Percentiles rank a stretch among this genome's conserved stretches.
Conservation (phyloP, 768 basidiomycete species). For the Lactarius vividus region DNA sequence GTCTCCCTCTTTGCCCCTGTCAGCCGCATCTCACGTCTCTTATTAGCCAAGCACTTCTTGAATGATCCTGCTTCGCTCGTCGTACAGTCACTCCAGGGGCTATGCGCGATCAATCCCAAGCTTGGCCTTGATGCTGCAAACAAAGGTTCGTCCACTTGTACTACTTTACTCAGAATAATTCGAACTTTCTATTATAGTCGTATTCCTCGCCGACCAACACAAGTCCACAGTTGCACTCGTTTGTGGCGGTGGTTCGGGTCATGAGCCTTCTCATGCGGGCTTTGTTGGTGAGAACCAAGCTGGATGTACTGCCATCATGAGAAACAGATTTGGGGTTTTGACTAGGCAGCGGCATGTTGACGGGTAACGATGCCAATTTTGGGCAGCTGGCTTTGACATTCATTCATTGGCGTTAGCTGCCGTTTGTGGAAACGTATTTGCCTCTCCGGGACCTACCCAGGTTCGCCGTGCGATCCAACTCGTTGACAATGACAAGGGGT, state of each 20-base stretch:
- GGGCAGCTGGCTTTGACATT: not conserved
- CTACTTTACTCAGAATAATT: not conserved
- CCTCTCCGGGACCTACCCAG: constrained; percentile 84
- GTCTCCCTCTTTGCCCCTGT: not conserved
- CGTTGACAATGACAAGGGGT: constrained; percentile 72
- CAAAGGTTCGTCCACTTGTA: constrained; percentile 50
- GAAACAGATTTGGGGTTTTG: constrained; percentile 3
- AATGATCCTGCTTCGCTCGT: constrained; percentile 72
- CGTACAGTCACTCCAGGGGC: constrained; percentile 71
- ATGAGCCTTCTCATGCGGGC: constrained; percentile 87
- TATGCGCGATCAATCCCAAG: constrained; percentile 67
- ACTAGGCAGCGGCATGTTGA: constrained; percentile 72
- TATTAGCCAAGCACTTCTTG: constrained; percentile 67
- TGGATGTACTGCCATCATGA: not conserved
- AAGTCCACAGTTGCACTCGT: constrained; percentile 69
- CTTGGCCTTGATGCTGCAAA: constrained; percentile 66
- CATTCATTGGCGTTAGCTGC: constrained; percentile 46
- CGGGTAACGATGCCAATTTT: constrained; percentile 42
- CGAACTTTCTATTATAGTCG: constrained; percentile 41
- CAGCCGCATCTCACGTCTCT: not conserved
- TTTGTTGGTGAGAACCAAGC: constrained; percentile 68
- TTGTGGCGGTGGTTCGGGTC: constrained; percentile 85
- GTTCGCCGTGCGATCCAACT: constrained; percentile 79
- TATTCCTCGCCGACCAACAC: constrained; percentile 57
- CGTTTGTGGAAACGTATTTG: constrained; percentile 87